Evolutionary conservation across 495 filamentous ascomycete species (phyloP).

Genomic region (Xylaria telfairii): DNA sequence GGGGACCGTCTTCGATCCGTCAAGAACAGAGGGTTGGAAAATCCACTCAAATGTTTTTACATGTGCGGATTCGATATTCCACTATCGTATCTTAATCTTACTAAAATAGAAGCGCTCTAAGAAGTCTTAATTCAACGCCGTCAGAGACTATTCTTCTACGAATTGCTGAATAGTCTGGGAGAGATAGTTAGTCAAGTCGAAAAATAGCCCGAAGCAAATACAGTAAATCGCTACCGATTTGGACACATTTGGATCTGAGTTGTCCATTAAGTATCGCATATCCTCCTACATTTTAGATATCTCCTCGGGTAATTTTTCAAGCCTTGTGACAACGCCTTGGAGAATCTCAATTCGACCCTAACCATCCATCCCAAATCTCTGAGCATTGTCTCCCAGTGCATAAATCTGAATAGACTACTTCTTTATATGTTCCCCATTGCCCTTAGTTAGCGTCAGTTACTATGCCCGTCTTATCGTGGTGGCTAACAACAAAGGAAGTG

Average conservation of each 20-base stretch:
- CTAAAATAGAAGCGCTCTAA: conserved; percentile 16
- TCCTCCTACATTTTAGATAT: neutral
- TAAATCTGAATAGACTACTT: neutral
- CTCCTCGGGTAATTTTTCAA: neutral
- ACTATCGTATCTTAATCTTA: conserved; percentile 11
- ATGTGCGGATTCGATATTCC: conserved; percentile 20
- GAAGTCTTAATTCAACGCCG: neutral
- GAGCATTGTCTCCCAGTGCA: neutral
- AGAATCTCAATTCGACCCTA: neutral
- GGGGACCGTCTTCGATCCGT: neutral
- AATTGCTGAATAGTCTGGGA: neutral
- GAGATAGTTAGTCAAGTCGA: neutral
- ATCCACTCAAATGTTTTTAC: conserved; percentile 28
- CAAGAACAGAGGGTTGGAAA: neutral
- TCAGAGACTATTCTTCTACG: conserved; percentile 9
- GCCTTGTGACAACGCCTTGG: neutral
- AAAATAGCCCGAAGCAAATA: neutral
- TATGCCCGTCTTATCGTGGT: neutral
- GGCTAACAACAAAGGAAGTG: conserved; percentile 1
- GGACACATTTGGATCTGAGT: neutral
- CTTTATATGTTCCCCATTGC: neutral
- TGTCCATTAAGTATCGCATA: neutral
- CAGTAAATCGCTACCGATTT: neutral
- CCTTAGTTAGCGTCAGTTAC: neutral
- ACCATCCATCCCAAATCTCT: conserved; percentile 7